Evolutionary conservation across 176 grass and related monocot genomes (phyloP).

Genomic region (Leersia perrieri): DNA sequence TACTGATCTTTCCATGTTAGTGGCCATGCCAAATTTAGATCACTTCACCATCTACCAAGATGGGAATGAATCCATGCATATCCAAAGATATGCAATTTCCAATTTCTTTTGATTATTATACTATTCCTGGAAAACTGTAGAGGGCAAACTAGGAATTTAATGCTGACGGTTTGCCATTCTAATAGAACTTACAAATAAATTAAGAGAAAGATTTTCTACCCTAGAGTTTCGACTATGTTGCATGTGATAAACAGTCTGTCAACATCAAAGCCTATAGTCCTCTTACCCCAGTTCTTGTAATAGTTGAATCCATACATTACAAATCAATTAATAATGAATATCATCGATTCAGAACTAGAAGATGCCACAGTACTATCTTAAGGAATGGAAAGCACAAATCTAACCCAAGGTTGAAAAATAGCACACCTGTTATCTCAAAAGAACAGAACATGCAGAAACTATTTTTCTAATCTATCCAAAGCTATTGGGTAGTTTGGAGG

Average conservation of each 20-base stretch:
- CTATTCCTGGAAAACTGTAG: conserved; percentile 1
- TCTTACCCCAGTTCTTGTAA: neutral
- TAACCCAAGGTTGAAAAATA: neutral
- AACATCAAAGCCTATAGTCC: neutral
- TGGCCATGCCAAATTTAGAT: neutral
- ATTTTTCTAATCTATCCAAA: neutral
- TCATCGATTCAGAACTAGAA: neutral
- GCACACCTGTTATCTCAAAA: neutral
- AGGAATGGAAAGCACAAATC: neutral
- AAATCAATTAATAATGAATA: neutral
- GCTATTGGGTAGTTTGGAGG: neutral
- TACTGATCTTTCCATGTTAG: neutral
- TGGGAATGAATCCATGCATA: neutral
- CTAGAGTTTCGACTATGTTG: neutral
- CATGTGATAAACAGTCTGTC: neutral
- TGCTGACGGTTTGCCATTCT: neutral
- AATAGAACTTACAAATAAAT: neutral
- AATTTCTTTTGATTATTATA: neutral
- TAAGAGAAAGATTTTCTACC: neutral
- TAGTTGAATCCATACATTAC: neutral
- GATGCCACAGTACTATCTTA: neutral
- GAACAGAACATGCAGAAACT: neutral
- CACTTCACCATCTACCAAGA: neutral
- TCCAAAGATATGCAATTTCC: neutral
- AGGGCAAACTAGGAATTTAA: neutral